phyloP scores from a whole-genome alignment of 139 green algal genomes.

The Klebsormidium nitens region DNA sequence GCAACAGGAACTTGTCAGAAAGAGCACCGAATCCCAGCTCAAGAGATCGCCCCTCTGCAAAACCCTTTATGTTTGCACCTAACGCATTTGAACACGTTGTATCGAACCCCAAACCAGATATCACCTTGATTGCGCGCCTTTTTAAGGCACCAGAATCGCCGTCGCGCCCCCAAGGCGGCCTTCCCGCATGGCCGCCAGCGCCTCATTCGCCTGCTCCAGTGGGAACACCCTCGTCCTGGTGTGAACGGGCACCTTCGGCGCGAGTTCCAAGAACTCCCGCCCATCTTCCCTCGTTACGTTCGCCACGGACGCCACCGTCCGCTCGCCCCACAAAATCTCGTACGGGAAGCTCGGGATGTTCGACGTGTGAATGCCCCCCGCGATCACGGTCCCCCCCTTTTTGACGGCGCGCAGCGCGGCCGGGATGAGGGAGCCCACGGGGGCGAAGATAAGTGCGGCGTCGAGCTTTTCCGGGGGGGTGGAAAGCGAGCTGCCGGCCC shows the following conservation, averaged over 20 bases:
- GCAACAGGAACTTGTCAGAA: too few species aligned
- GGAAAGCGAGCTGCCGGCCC: background rate
- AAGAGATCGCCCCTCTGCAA: too few species aligned
- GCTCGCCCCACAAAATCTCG: background rate
- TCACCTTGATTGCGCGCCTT: too few species aligned
- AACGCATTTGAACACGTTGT: too few species aligned
- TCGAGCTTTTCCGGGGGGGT: background rate
- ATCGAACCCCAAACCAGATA: too few species aligned
- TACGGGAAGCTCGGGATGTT: slow-evolving; percentile 3
- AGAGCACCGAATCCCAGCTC: too few species aligned
- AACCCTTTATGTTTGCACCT: too few species aligned
- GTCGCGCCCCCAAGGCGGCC: too few species aligned
- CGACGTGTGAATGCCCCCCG: slow-evolving; percentile 1
- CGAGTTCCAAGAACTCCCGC: background rate
- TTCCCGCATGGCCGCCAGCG: too few species aligned
- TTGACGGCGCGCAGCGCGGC: background rate
- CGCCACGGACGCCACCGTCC: background rate
- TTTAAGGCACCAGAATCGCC: too few species aligned
- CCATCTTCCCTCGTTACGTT: background rate
- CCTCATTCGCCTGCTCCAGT: too few species aligned
- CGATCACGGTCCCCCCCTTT: background rate
- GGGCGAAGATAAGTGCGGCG: background rate
- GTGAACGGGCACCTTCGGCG: background rate
- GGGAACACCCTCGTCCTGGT: too few species aligned
- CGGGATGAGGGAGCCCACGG: background rate